Evolutionary conservation across 495 filamentous ascomycete species (phyloP), one percentile per base, ranked within the genome.

Genomic region (Xylaria venustula): DNA sequence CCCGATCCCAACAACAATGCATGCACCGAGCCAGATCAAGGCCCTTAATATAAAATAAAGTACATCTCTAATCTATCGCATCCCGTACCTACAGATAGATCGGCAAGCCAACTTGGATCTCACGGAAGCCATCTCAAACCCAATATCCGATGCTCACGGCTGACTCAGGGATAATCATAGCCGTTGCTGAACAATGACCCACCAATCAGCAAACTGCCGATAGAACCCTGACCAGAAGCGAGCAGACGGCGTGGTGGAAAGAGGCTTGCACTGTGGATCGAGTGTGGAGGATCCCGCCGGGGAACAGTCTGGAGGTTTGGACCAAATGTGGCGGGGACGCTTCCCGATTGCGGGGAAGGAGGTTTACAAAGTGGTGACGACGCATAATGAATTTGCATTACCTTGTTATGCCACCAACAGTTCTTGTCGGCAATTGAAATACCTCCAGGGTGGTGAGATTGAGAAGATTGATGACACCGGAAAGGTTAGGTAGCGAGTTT

Each of bases 191-290:
- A 37, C 34, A 11, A 3, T 2, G 26, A 15, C 45, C n/a, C 46
- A 20, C 68, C 68, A 70, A 70, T 70, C 60, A 70, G 54, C 51
- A 26, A 70, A 70, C 49, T 70, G 68, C 68, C 68, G 68, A 70
- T 52, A 42, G 47, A 46, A 58, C 46, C 32, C 34, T 58, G 44
- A 49, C 3, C 55, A 20, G 30, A 48, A 50, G 45, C 47, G 32
- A 51, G 20, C 30, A 5, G n/a, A 19, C 22, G 34, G 56, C 56
- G 34, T 44, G 46, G 56, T 59, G 30, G 20, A 25, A 49, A 44
- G 34, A 51, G n/a, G 37, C 22, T 30, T 22, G 34, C 32, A 59
- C 11, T 49, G 46, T 41, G 46, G 47, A 42, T 51, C 46, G 47
- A 50, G 5, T 51, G 56, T 50, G 56, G 34, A 50, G 34, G 58